Evolutionary conservation across 352 stramenopile species (phyloP).

Genomic region (Blastocystis hominis): DNA sequence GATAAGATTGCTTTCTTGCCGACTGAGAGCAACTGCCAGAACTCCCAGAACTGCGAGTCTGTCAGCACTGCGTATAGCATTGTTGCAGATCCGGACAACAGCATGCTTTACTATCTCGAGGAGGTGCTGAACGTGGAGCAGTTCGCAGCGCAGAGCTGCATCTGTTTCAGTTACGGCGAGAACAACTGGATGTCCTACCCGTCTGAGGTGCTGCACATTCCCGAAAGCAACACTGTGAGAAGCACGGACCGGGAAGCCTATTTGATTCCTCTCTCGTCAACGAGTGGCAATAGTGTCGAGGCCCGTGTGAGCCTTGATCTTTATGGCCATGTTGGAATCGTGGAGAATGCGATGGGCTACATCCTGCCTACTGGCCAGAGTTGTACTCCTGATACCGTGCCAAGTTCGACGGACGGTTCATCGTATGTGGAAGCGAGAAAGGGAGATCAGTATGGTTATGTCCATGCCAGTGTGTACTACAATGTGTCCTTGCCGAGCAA

Average conservation of each 20-base stretch:
- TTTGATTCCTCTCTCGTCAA: not conserved
- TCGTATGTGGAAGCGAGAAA: not conserved
- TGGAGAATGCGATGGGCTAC: not conserved
- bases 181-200: constrained; percentile 41
- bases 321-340: not conserved
- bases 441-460: not conserved
- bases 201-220: not conserved
- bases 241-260: not conserved
- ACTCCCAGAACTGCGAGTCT: not conserved
- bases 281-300: not conserved
- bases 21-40: not conserved
- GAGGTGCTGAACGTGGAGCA: not conserved
- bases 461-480: not conserved
- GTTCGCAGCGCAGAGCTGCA: not conserved
- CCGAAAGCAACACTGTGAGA: not conserved
- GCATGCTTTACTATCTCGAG: not conserved
- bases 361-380: not conserved
- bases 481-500: not conserved
- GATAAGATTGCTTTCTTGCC: constrained; percentile 23
- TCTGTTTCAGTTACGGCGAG: constrained; percentile 1
- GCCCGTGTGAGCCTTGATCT: not conserved
- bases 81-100: no score
- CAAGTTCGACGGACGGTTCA: not conserved
- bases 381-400: not conserved
- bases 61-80: not conserved